phyloP scores from a whole-genome alignment of 129 eudicot species.

The Oenanthe sinensis region DNA sequence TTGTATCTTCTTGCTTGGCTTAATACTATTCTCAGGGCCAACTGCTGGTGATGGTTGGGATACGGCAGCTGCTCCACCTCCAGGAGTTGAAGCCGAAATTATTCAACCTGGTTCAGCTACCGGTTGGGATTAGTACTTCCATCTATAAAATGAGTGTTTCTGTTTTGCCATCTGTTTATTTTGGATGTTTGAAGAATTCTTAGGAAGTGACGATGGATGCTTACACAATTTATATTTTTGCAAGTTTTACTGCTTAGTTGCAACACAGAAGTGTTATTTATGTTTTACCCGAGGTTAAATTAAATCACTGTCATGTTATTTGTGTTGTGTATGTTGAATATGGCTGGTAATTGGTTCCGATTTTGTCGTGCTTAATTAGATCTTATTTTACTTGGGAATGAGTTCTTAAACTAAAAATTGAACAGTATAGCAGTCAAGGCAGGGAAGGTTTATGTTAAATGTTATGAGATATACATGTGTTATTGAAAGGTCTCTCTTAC shows the following conservation, averaged over 20 bases:
- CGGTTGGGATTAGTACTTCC: slow-evolving; percentile 35
- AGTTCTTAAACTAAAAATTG: neutral
- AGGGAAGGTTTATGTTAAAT: too few relatives aligned
- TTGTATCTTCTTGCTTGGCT: neutral
- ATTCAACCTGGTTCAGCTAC: slow-evolving; percentile 19
- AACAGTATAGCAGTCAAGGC: neutral
- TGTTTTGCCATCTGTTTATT: neutral
- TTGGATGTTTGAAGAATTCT: neutral
- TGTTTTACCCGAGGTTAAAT: neutral
- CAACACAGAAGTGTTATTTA: neutral
- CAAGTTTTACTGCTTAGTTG: neutral
- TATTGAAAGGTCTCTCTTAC: neutral
- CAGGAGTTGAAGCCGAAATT: slow-evolving; percentile 10
- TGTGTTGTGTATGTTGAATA: neutral
- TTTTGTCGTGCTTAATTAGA: neutral
- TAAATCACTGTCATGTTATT: neutral
- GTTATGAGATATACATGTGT: neutral
- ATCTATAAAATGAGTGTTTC: neutral
- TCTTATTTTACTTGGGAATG: neutral
- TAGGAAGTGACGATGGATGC: neutral
- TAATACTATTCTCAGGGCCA: slow-evolving; percentile 18
- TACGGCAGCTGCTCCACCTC: slow-evolving; percentile 31
- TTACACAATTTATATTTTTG: neutral
- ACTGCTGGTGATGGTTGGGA: slow-evolving; percentile 54
- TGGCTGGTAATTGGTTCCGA: neutral